phyloP scores from a whole-genome alignment of 2,329 filamentous ascomycete genomes.

The Phyllosticta citriasiana region DNA sequence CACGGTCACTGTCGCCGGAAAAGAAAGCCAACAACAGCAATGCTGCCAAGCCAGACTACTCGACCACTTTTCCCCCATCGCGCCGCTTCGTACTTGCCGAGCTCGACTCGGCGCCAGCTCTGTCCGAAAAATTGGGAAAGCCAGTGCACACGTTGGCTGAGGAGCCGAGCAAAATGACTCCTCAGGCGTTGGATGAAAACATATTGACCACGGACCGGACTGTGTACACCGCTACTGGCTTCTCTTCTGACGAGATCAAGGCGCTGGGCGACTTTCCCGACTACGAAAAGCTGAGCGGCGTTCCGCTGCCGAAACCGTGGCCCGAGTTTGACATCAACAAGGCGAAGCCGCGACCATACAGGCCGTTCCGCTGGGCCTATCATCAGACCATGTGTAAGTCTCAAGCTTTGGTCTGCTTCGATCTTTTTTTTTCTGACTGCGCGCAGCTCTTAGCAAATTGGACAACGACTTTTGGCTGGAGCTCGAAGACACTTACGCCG shows the following conservation, averaged over 20 bases:
- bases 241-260: slow-evolving; percentile 59
- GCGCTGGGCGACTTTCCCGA: slow-evolving; percentile 68
- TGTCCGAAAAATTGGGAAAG: slow-evolving; percentile 19
- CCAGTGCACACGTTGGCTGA: slow-evolving; percentile 17
- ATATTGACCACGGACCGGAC: slow-evolving; percentile 18
- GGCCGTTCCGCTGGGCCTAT: slow-evolving; percentile 75
- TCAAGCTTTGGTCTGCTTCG: no score
- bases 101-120: slow-evolving; percentile 15
- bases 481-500: slow-evolving; percentile 61
- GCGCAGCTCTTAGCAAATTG: slow-evolving; percentile 61
- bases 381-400: slow-evolving; percentile 79
- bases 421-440: not conserved
- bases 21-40: slow-evolving; percentile 26
- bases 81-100: slow-evolving; percentile 37
- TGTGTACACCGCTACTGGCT: slow-evolving; percentile 54
- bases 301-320: slow-evolving; percentile 58
- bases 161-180: slow-evolving; percentile 13
- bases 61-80: slow-evolving; percentile 43
- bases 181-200: slow-evolving; percentile 16
- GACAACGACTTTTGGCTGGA: slow-evolving; percentile 87
- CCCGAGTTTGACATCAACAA: slow-evolving; percentile 56
- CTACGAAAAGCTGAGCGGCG: slow-evolving; percentile 64
- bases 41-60: slow-evolving; percentile 29
- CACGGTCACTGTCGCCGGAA: slow-evolving; percentile 43
- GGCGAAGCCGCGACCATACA: slow-evolving; percentile 63